Percentiles rank a stretch among this genome's conserved stretches.
Conservation (phyloP, 2,329 filamentous ascomycete genomes). For the Cercospora sp. region DNA sequence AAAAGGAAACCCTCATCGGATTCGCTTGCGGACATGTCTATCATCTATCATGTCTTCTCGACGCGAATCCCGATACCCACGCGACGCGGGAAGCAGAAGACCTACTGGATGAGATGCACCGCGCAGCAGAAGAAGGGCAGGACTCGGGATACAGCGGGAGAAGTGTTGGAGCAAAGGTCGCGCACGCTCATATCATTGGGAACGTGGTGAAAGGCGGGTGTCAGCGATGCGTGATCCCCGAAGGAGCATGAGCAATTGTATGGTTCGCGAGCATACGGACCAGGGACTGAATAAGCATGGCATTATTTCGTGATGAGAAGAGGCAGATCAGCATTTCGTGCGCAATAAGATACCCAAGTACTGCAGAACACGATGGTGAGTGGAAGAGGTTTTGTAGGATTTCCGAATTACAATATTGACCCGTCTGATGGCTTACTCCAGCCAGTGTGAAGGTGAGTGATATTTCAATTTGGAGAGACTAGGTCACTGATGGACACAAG, state of each 20-base stretch:
- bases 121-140: constrained; percentile 49
- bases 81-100: constrained; percentile 34
- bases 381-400: neutral
- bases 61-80: constrained; percentile 40
- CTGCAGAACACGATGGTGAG: neutral
- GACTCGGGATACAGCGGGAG: constrained; percentile 47
- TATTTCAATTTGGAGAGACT: neutral
- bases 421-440: neutral
- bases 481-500: neutral
- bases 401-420: neutral
- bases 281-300: neutral
- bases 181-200: constrained; percentile 74
- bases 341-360: constrained; percentile 2
- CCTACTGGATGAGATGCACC: constrained; percentile 47
- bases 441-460: neutral
- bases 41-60: constrained; percentile 72
- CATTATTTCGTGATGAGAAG: neutral
- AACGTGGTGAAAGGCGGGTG: constrained; percentile 52
- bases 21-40: constrained; percentile 83
- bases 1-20: constrained; percentile 72
- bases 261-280: neutral
- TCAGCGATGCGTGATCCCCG: constrained; percentile 24
- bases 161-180: constrained; percentile 83
- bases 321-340: neutral
- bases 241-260: constrained; percentile 16